These are phyloP conservation scores for Phytophthora pinifolia DNA, from an alignment of 352 stramenopile species.

Conservation along the genomic window DNA sequence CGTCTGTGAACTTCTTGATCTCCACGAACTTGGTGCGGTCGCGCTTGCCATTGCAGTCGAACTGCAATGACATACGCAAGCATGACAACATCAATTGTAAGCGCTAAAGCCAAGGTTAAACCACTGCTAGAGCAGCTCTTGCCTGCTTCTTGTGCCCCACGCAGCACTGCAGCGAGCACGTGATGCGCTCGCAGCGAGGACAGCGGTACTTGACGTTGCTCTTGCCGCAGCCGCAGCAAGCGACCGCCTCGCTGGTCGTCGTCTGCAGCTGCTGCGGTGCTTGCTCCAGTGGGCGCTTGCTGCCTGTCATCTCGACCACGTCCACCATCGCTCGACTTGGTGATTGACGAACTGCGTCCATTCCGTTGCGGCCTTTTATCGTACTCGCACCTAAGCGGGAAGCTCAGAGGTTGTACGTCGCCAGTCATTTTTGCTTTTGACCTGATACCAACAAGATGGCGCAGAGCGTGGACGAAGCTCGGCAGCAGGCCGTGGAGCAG, in stretches of 20 bases:
- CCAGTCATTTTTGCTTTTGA: slow-evolving; percentile 29
- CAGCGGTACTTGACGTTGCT: slow-evolving; percentile 83
- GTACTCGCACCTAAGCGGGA: not conserved
- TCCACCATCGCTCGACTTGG: slow-evolving; percentile 20
- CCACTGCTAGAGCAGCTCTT: slow-evolving; percentile 6
- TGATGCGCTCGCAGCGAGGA: slow-evolving; percentile 81
- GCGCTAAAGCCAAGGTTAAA: not conserved
- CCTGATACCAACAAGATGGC: not conserved
- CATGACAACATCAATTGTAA: slow-evolving; percentile 2
- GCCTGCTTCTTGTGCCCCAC: slow-evolving; percentile 81
- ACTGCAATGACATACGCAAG: no score
- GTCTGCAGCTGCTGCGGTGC: slow-evolving; percentile 7
- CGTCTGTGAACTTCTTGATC: slow-evolving; percentile 73
- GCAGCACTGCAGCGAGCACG: slow-evolving; percentile 80
- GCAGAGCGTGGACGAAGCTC: no score
- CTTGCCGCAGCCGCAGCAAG: slow-evolving; percentile 51
- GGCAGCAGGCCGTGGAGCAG: not conserved
- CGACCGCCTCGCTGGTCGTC: slow-evolving; percentile 1
- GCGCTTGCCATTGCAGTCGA: slow-evolving; percentile 77
- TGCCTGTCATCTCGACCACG: slow-evolving; percentile 1
- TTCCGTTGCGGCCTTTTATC: slow-evolving; percentile 22
- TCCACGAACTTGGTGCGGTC: slow-evolving; percentile 81
- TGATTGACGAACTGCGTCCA: slow-evolving; percentile 15
- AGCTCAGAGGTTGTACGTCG: not conserved
- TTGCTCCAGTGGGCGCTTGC: slow-evolving; percentile 43